Percentiles rank a stretch among this genome's conserved stretches.
Evolutionary conservation across 2,329 filamentous ascomycete genomes (phyloP).

Genomic region (Neofusicoccum kwambonambiense): DNA sequence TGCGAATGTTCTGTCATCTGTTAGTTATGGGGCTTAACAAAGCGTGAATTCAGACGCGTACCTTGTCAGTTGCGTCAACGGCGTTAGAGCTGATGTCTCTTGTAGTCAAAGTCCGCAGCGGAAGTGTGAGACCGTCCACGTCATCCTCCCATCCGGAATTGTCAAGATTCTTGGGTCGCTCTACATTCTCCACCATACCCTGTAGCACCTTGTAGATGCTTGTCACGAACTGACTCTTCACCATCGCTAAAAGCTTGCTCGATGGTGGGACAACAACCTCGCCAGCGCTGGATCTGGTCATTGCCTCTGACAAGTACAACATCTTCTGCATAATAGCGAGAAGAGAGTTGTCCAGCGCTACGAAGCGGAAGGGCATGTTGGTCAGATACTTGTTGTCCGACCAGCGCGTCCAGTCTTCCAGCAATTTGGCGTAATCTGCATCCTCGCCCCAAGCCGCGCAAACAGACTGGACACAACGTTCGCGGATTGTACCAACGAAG

Average conservation of each 20-base stretch:
- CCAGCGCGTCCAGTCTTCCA: constrained; percentile 91
- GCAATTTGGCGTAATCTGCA: constrained; percentile 83
- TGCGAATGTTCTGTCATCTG: constrained; percentile 71
- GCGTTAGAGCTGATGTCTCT: constrained; percentile 30
- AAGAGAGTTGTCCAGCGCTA: constrained; percentile 79
- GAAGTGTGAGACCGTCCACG: constrained; percentile 48
- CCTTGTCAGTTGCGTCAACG: constrained; percentile 38
- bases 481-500: constrained; percentile 75
- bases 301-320: constrained; percentile 85
- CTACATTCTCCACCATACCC: constrained; percentile 95
- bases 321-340: constrained; percentile 91
- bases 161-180: constrained; percentile 65
- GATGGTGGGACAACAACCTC: constrained; percentile 85
- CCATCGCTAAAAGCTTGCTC: constrained; percentile 83
- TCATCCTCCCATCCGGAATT: constrained; percentile 56
- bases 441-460: constrained; percentile 92
- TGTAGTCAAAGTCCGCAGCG: constrained; percentile 17
- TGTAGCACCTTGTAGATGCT: constrained; percentile 92
- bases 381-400: constrained; percentile 83
- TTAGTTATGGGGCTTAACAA: not conserved
- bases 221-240: constrained; percentile 86
- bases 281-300: constrained; percentile 68
- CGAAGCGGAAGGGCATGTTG: constrained; percentile 83
- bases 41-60: constrained; percentile 20
- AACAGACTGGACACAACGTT: constrained; percentile 80